Base-by-base conservation (phyloP, 495 filamentous ascomycete genomes). In the Penicillium flavigenum region DNA sequence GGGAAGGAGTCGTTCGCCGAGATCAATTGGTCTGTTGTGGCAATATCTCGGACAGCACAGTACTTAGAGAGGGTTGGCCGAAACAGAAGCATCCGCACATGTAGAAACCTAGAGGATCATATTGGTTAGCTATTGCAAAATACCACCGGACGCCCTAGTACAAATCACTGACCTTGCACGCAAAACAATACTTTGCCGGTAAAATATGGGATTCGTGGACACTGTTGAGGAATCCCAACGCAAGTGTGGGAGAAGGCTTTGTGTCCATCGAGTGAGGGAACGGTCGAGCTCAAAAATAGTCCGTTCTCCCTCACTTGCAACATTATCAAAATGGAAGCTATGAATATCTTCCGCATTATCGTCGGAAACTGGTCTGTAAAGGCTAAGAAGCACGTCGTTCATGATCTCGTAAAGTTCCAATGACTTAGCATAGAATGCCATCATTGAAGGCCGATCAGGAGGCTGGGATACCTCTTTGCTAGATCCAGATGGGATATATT, bases 391-490 rank as follows among this genome's bases (percentile, higher is more conserved):
- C 8, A 78, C 63, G 20, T 78, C 69, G 51, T 76, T 70, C 60
- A 78, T 55, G 26, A 76, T 76, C 24, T 76, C 70, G 47, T 74
- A 74, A 8, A 78, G 59, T 48, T 74, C 71, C 9, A 76, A 58
- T 2, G 71, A 69, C 44, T 72, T 72, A n/a, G 71, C 68, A 26
- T 73, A 76, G 48, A 76, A 76, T 5, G 63, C 62, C 67, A 74
- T 72, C 26, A 74, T 58, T n/a, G 70, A 72, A 3, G 71, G 67
- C 3, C 51, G 63, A 12, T 66, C 57, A 1, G 51, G 55, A 6
- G 72, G 70, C 38, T 74, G 71, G 10, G 53, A 51, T 0, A 58
- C 58, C 45, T 72, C 66, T 12, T 46, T 27, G 5, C 53, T 59
- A 4, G 57, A 54, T 2, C 54, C 59, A 1, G 56, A 44, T 17